Evolutionary conservation across 192 early-diverging fungal species (phyloP).

Genomic region (Geranomyces variabilis): DNA sequence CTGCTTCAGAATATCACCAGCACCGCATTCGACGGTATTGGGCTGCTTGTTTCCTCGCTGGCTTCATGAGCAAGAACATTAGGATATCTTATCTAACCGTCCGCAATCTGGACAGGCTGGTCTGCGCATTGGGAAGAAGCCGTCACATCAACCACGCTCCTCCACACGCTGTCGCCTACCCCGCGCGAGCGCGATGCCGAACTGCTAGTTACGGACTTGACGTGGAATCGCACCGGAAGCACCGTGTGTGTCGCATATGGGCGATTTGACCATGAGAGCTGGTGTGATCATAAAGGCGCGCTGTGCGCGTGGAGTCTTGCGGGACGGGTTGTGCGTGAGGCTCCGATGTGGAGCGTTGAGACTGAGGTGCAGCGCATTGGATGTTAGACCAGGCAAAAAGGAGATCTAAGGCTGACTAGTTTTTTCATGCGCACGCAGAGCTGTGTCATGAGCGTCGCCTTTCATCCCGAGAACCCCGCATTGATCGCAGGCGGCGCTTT

Average conservation of each 20-base stretch:
- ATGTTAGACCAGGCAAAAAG: neutral
- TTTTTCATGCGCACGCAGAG: constrained; percentile 23
- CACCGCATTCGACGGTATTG: constrained; percentile 49
- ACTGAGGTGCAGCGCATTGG: constrained; percentile 31
- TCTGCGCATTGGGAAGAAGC: constrained; percentile 50
- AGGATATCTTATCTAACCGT: neutral
- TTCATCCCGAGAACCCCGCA: constrained; percentile 51
- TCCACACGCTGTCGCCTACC: constrained; percentile 34
- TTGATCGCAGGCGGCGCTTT: constrained; percentile 50
- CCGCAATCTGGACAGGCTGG: constrained; percentile 34
- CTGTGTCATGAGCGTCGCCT: constrained; percentile 48
- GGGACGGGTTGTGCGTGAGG: constrained; percentile 1
- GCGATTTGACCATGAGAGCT: constrained; percentile 39
- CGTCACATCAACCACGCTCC: constrained; percentile 34
- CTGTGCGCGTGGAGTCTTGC: constrained; percentile 45
- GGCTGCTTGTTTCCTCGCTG: neutral
- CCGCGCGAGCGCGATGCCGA: constrained; percentile 28
- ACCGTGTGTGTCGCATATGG: constrained; percentile 47
- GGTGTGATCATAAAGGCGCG: constrained; percentile 50
- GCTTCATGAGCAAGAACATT: too few relatives aligned
- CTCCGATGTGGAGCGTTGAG: constrained; percentile 23
- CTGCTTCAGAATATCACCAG: constrained; percentile 49
- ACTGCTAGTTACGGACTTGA: constrained; percentile 36
- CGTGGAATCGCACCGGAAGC: constrained; percentile 53
- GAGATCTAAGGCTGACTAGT: neutral